phyloP scores from a whole-genome alignment of 495 filamentous ascomycete genomes.

The Tuber microsphaerosporum region DNA sequence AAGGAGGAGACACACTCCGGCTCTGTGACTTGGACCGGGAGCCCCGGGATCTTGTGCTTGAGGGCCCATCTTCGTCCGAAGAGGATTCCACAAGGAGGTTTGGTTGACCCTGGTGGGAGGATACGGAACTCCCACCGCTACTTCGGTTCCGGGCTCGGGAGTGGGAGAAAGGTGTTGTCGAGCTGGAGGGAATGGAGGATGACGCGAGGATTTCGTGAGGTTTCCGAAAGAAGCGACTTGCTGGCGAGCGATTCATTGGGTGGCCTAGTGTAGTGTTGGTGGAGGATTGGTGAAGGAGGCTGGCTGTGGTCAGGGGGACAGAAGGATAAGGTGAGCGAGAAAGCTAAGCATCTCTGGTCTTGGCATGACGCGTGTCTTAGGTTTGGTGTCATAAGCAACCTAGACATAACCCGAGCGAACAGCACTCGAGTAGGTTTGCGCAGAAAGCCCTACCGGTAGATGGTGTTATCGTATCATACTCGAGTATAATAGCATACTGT shows the following conservation, averaged over 20 bases:
- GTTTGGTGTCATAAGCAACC: neutral
- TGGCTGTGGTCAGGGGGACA: neutral
- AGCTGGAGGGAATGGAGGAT: constrained; percentile 10
- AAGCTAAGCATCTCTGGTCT: neutral
- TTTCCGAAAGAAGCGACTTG: constrained; percentile 26
- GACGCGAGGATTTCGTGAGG: constrained; percentile 37
- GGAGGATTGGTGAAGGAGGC: neutral
- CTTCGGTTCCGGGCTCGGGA: constrained; percentile 37
- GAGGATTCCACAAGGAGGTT: constrained; percentile 30
- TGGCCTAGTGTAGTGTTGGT: neutral
- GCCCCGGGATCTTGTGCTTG: neutral
- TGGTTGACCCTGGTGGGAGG: constrained; percentile 28
- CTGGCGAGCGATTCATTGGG: neutral
- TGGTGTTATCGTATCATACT: no score
- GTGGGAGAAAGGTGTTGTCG: constrained; percentile 22
- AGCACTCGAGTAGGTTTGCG: no score
- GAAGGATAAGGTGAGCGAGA: neutral
- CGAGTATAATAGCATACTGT: no score
- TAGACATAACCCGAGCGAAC: no score
- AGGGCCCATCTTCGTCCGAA: constrained; percentile 18
- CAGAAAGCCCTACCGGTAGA: no score
- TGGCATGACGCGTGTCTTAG: neutral
- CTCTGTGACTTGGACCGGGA: constrained; percentile 28
- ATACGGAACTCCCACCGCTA: constrained; percentile 36
- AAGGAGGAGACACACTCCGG: constrained; percentile 32